Evolutionary conservation across 108 stramenopile genomes (phyloP).

Genomic region (Aureococcus anophagefferens): DNA sequence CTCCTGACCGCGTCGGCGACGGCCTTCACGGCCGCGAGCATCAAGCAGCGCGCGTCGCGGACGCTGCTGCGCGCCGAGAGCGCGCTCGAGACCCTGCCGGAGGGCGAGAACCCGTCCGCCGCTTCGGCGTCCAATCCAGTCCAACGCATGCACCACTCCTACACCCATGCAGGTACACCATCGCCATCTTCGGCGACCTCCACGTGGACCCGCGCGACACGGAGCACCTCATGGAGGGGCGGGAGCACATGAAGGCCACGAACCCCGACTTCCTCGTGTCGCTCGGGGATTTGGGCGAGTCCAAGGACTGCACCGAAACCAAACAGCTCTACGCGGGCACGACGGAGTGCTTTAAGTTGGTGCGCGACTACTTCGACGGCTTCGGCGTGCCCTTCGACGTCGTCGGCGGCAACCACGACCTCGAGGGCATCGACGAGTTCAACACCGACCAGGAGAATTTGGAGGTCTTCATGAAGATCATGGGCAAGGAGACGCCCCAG

Average conservation of each 20-base stretch:
- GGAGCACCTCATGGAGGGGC: slow-evolving; percentile 24
- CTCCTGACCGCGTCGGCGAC: no score
- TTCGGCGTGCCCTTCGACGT: slow-evolving; percentile 36
- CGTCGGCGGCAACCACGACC: slow-evolving; percentile 59
- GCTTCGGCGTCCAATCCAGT: no score
- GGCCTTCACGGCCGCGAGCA: no score
- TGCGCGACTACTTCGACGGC: slow-evolving; percentile 27
- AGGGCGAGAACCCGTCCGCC: no score
- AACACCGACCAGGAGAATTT: slow-evolving; percentile 74
- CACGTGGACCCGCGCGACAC: slow-evolving; percentile 34
- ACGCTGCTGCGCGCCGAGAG: no score
- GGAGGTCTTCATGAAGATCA: slow-evolving; percentile 46
- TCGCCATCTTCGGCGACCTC: slow-evolving; percentile 27
- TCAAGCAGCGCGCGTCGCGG: no score
- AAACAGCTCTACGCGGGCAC: slow-evolving; percentile 31
- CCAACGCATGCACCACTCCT: no score
- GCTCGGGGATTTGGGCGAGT: slow-evolving; percentile 9
- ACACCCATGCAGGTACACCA: slow-evolving; percentile 3
- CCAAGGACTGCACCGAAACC: slow-evolving; percentile 26
- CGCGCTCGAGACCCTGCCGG: no score
- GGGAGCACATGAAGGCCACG: slow-evolving; percentile 15
- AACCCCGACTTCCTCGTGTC: background rate
- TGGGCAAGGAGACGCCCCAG: slow-evolving; percentile 61
- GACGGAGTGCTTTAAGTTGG: slow-evolving; percentile 26
- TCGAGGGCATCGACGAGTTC: slow-evolving; percentile 88